Percentiles rank a stretch among this genome's conserved stretches.
Evolutionary conservation across 768 basidiomycete genomes (phyloP).

Genomic region (Roridomyces roridus): DNA sequence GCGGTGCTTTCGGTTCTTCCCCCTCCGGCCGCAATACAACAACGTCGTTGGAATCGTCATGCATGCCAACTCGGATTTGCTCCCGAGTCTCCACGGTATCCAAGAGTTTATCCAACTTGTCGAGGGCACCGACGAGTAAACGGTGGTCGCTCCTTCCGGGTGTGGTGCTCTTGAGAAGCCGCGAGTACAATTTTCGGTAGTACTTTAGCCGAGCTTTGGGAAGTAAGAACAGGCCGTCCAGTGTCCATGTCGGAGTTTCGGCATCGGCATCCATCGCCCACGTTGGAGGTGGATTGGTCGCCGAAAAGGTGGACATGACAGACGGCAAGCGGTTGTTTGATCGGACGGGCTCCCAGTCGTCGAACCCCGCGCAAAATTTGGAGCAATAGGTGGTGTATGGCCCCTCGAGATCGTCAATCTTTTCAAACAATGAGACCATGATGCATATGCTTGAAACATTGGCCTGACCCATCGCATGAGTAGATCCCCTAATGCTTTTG

Average conservation of each 20-base stretch:
- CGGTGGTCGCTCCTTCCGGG: conserved; percentile 88
- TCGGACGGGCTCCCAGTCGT: conserved; percentile 81
- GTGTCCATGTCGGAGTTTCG: conserved; percentile 68
- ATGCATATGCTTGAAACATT: conserved; percentile 7
- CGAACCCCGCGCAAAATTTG: conserved; percentile 79
- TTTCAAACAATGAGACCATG: conserved; percentile 26
- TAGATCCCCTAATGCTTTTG: conserved; percentile 93
- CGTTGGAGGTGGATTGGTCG: conserved; percentile 62
- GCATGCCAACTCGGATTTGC: conserved; percentile 54
- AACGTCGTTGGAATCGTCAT: conserved; percentile 25
- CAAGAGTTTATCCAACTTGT: conserved; percentile 79
- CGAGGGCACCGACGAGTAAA: conserved; percentile 79
- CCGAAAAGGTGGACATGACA: conserved; percentile 75
- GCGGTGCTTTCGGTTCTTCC: conserved; percentile 56
- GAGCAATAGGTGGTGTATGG: conserved; percentile 86
- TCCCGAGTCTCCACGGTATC: conserved; percentile 67
- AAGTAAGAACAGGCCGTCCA: conserved; percentile 87
- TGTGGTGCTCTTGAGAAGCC: conserved; percentile 84
- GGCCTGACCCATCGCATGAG: conserved; percentile 93
- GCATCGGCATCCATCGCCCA: conserved; percentile 41
- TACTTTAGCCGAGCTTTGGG: conserved; percentile 87
- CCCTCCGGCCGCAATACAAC: conserved; percentile 49
- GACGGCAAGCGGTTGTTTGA: conserved; percentile 73
- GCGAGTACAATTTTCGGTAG: conserved; percentile 89
- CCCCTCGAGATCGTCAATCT: conserved; percentile 92